Base-by-base conservation (phyloP, 2,329 filamentous ascomycete genomes). In the Fusarium sp. region DNA sequence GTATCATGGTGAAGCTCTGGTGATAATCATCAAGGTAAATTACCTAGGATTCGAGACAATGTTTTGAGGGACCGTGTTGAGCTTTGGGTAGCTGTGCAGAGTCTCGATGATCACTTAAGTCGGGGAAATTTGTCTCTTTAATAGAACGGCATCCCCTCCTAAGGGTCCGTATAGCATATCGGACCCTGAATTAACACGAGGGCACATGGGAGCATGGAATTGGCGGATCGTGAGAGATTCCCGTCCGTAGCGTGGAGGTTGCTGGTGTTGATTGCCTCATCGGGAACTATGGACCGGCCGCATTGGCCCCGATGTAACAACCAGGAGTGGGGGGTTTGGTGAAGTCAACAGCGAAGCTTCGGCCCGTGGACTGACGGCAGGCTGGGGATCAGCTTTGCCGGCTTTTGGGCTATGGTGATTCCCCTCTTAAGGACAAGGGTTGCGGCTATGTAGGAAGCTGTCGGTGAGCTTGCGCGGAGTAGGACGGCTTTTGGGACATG, bases 161-260 rank as follows among this genome's bases (percentile, higher is more conserved):
- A 27, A 57, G 56, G 71, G 66, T 57, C 67, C 11, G 41, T 72
- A 61, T 77, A 69, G 61, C 57, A 61, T 41, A 59, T 37, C 54
- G 52, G 32, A 62, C 68, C 67, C 75, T 70, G 63, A 65, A 60
- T 39, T 65, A 52, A 37, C 62, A 71, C 65, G 57, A 74, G 69
- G 67, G 37, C 69, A 39, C 62, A 68, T 68, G 64, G 56, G 59
- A 66, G 72, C 61, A 77, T 76, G 23, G 75, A 77, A 77, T 77
- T 77, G 75, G 75, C 65, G 67, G 75, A 71, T 73, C 66, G 72
- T 71, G 43, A 68, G 23, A 58, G 56, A 64, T 57, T 72, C 62
- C 64, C 45, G 67, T 66, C 65, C 58, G 64, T 63, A 66, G 67
- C 54, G 57, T 58, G 43, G 59, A 25, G 39, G 39, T 68, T 63